Evolutionary conservation across 208 protist species (phyloP).

Genomic region (Trypanosoma caninum): DNA sequence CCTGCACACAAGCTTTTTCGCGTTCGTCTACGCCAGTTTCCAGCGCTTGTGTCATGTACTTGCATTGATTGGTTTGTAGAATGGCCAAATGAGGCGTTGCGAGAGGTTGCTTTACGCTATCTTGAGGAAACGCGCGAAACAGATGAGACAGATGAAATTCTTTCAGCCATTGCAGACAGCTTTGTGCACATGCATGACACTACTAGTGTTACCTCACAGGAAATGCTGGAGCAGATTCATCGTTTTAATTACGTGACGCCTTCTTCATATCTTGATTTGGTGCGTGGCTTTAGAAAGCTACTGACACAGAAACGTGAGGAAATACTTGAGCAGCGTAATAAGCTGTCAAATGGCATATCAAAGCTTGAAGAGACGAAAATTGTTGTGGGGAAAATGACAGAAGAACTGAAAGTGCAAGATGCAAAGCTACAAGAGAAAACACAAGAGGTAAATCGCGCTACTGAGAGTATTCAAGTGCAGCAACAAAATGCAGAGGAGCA

Average conservation of each 20-base stretch:
- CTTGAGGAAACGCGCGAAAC: constrained; percentile 82
- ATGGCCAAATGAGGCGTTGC: constrained; percentile 97
- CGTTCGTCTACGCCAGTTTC: constrained; percentile 97
- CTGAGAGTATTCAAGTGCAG: constrained; percentile 94
- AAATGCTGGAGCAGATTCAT: constrained; percentile 93
- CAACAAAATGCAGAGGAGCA: constrained; percentile 96
- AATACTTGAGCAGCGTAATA: constrained; percentile 96
- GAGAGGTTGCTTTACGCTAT: constrained; percentile 90
- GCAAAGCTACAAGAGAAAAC: constrained; percentile 85
- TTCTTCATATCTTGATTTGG: constrained; percentile 97
- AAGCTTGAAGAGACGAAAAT: constrained; percentile 93
- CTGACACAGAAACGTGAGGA: constrained; percentile 92
- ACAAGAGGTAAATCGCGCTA: constrained; percentile 81
- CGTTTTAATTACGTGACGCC: constrained; percentile 98
- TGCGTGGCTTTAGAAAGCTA: constrained; percentile 94
- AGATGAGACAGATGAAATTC: constrained; percentile 83
- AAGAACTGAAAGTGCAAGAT: constrained; percentile 89
- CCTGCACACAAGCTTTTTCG: constrained; percentile 96
- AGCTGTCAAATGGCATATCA: constrained; percentile 93
- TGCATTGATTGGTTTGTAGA: constrained; percentile 99
- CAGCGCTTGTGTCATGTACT: constrained; percentile 96
- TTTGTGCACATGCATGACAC: constrained; percentile 94
- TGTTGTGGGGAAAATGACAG: constrained; percentile 87
- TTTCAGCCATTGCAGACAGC: constrained; percentile 79
- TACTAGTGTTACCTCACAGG: constrained; percentile 75